phyloP scores from a whole-genome alignment of 192 early-diverging fungal species.

The Coemansia sp. region DNA sequence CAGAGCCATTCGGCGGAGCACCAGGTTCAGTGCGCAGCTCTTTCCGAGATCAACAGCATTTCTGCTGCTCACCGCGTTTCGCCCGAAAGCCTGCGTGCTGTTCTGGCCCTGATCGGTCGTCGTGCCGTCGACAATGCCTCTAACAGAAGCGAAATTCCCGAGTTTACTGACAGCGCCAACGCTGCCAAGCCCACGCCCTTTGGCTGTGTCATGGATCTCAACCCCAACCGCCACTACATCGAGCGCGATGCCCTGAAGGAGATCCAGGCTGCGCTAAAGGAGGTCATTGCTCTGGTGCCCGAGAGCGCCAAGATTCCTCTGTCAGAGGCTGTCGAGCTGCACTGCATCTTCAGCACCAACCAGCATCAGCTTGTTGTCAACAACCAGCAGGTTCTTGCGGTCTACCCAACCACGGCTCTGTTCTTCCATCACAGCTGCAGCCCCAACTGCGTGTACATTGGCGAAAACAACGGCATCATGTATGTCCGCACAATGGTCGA shows the following conservation, averaged over 20 bases:
- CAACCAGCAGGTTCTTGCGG: constrained; percentile 61
- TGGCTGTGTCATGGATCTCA: constrained; percentile 38
- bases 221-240: constrained; percentile 54
- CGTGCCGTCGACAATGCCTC: constrained; percentile 21
- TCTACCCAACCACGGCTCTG: constrained; percentile 73
- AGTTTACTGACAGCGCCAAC: constrained; percentile 14
- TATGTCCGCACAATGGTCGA: constrained; percentile 61
- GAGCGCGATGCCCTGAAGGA: constrained; percentile 42
- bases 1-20: constrained; percentile 42
- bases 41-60: constrained; percentile 42
- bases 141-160: constrained; percentile 1
- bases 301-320: constrained; percentile 32
- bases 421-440: constrained; percentile 75
- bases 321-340: constrained; percentile 56
- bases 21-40: constrained; percentile 45
- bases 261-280: constrained; percentile 45
- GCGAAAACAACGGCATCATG: constrained; percentile 58
- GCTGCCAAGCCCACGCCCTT: constrained; percentile 29
- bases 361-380: constrained; percentile 61
- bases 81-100: constrained; percentile 42
- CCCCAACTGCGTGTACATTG: constrained; percentile 72
- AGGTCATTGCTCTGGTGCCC: constrained; percentile 45
- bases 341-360: constrained; percentile 69
- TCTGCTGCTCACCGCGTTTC: constrained; percentile 27
- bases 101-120: constrained; percentile 47